Percentiles rank a stretch among this genome's conserved stretches.
Conservation (phyloP, 78 protist species). For the Planoprotostelium fungivorum region DNA sequence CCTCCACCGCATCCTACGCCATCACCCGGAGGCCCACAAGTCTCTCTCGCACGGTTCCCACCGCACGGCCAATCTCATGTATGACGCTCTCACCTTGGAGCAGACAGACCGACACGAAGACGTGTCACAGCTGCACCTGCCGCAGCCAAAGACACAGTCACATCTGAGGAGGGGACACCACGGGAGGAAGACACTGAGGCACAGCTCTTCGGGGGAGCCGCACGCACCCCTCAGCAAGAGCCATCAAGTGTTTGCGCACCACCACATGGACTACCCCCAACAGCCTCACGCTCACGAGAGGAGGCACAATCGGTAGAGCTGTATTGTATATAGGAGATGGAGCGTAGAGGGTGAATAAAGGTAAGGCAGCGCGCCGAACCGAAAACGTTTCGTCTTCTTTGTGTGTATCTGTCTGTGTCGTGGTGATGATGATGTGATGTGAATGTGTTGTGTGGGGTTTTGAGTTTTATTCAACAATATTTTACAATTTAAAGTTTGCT, state of each 20-base stretch:
- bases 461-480: too few relatives aligned
- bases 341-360: too few relatives aligned
- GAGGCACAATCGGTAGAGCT: too few relatives aligned
- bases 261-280: background rate
- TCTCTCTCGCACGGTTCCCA: background rate
- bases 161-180: background rate
- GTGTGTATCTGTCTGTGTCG: too few relatives aligned
- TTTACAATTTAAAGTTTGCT: too few relatives aligned
- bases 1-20: background rate
- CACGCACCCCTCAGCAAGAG: background rate
- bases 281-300: background rate
- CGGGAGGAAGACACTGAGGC: background rate
- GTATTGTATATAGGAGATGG: too few relatives aligned
- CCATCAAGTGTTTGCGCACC: background rate
- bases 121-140: background rate
- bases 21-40: background rate
- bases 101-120: background rate
- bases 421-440: too few relatives aligned
- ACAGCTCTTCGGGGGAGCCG: background rate
- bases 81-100: background rate
- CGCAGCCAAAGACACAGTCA: background rate
- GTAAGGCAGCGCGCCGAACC: too few relatives aligned
- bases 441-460: too few relatives aligned
- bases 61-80: background rate
- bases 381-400: too few relatives aligned